A percentile compares a stretch with the other conserved stretches of the same genome.
phyloP scores from a whole-genome alignment of 1,284 basidiomycete species.

The Malassezia vespertilionis region DNA sequence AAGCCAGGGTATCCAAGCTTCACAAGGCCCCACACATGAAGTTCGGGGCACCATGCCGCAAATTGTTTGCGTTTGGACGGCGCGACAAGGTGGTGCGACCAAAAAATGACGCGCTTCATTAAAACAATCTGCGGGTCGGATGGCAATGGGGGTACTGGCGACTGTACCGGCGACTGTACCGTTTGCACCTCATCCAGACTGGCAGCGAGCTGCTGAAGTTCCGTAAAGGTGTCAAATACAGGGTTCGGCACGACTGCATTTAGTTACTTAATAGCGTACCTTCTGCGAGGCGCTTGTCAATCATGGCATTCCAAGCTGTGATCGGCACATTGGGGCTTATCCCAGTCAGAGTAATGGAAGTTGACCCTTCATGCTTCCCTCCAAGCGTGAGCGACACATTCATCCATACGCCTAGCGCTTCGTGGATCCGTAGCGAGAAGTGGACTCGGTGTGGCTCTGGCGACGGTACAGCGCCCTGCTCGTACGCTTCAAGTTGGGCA shows the following conservation, averaged over 20 bases:
- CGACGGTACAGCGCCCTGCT: background rate
- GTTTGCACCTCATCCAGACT: background rate
- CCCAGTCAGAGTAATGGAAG: background rate
- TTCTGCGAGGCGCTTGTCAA: background rate
- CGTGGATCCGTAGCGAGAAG: slow-evolving; percentile 4
- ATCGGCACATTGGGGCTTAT: background rate
- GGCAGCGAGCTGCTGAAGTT: background rate
- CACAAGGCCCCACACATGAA: slow-evolving; percentile 18
- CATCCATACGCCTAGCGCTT: slow-evolving; percentile 7
- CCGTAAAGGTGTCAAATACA: slow-evolving; percentile 7
- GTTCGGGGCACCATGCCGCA: slow-evolving; percentile 18
- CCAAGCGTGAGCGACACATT: background rate
- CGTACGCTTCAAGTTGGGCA: background rate
- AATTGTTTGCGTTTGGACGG: slow-evolving; percentile 21
- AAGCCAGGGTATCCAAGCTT: slow-evolving; percentile 22
- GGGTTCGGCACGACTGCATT: slow-evolving; percentile 1
- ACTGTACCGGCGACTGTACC: background rate
- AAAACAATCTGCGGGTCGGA: no score
- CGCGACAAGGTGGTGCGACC: slow-evolving; percentile 19
- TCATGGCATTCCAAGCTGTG: background rate
- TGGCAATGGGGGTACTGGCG: no score
- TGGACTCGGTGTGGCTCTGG: slow-evolving; percentile 3
- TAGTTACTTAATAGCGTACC: no score
- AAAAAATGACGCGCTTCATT: slow-evolving; percentile 16
- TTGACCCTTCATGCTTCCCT: background rate